Conservation (phyloP, 2,329 filamentous ascomycete species). For the Penicillium carneum region DNA sequence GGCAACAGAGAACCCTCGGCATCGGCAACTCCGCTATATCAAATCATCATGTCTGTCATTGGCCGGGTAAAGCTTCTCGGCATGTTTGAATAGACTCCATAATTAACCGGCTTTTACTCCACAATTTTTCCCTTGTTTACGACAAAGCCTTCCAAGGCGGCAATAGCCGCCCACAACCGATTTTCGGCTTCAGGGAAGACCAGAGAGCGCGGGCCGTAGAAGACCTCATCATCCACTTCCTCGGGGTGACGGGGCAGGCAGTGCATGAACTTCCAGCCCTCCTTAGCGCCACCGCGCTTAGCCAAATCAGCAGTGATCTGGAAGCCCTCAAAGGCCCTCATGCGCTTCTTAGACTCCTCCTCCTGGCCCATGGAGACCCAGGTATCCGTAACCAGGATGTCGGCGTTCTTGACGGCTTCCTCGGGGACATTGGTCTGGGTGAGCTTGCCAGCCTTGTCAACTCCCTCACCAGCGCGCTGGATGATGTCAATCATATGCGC, state of each 20-base stretch:
- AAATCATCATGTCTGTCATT: slow-evolving; percentile 28
- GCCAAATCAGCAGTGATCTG: slow-evolving; percentile 90
- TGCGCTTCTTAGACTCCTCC: slow-evolving; percentile 75
- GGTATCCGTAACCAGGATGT: slow-evolving; percentile 93
- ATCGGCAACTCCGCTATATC: slow-evolving; percentile 2
- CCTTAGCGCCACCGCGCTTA: slow-evolving; percentile 81
- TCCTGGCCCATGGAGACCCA: slow-evolving; percentile 99
- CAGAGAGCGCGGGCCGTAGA: slow-evolving; percentile 82
- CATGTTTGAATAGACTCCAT: slow-evolving; percentile 4
- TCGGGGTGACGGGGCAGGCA: slow-evolving; percentile 90
- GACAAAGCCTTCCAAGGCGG: slow-evolving; percentile 85
- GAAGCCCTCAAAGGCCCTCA: slow-evolving; percentile 85
- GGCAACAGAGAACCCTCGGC: slow-evolving; percentile 6
- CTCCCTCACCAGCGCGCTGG: slow-evolving; percentile 64
- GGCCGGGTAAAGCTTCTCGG: slow-evolving; percentile 3
- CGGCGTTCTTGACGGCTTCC: slow-evolving; percentile 82
- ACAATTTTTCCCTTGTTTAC: slow-evolving; percentile 87
- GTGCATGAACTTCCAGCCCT: slow-evolving; percentile 97
- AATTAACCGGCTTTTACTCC: slow-evolving; percentile 27
- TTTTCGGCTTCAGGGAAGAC: slow-evolving; percentile 97
- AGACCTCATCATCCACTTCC: slow-evolving; percentile 93
- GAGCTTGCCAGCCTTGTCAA: slow-evolving; percentile 69
- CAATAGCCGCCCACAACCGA: slow-evolving; percentile 87
- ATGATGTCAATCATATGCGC: slow-evolving; percentile 76
- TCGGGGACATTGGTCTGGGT: slow-evolving; percentile 80